Evolutionary conservation across 2,329 filamentous ascomycete genomes (phyloP), one percentile per base, ranked within the genome.

Genomic region (Fusarium pseudocircinatum): DNA sequence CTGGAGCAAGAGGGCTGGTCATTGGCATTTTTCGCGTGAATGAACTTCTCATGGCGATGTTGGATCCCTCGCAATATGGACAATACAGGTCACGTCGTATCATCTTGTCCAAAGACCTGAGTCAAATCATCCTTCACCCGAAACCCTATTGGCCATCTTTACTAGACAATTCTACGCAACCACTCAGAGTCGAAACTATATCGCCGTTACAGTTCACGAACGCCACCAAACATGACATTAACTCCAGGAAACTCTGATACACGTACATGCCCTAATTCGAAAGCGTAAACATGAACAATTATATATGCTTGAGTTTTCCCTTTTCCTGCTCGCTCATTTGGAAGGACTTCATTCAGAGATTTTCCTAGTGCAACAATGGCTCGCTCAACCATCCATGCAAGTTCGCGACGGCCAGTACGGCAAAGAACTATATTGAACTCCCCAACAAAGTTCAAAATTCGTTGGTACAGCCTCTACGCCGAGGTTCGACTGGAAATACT

Each of bases 391-490:
- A 13, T 15, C 30, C 2, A 11, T 34, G 8, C 22, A 34, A 6
- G 9, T 20, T 24, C 9, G 9, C 20, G 6, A 32, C 15, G 11
- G 2, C n/a, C 8, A 34, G 30, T 14, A 50, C 3, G 2, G 4
- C 12, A 20, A 15, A 24, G 1, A 24, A 11, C 6, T 1, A 11
- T 6, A 50, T 6, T 34, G 9, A 4, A 24, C 30, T 20, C 4
- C 5, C n/a, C 9, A 15, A 0, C 13, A 0, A 0, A 2, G 13
- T 4, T 4, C 8, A 52, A 20, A 24, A 36, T 52, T 16, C 12
- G 12, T 13, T 52, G 47, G 47, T 2, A 52, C 16, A 26, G 12
- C 4, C 30, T 52, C 4, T 52, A 34, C 16, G 13, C 4, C 5
- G 47, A 24, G 11, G 13, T 18, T 24, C 30, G 47, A 36, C 30